A percentile compares a stretch with the other conserved stretches of the same genome.
Conservation (phyloP, 2,329 filamentous ascomycete species). For the Paraphaeosphaeria sporulosa region DNA sequence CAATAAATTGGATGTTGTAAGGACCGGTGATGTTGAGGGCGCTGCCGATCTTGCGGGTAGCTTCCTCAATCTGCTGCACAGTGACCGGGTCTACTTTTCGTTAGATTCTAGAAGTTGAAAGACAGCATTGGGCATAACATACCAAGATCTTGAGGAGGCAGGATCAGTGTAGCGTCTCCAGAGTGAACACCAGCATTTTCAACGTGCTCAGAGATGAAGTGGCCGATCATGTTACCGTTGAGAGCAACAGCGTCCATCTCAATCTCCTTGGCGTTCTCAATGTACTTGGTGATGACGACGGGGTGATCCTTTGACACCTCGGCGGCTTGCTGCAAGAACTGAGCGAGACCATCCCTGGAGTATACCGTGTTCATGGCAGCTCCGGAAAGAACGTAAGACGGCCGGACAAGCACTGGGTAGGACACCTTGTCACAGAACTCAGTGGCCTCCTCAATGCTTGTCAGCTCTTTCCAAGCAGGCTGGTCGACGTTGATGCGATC, state of each 20-base stretch:
- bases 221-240: slow-evolving; percentile 87
- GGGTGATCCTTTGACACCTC: slow-evolving; percentile 95
- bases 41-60: slow-evolving; percentile 91
- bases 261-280: slow-evolving; percentile 98
- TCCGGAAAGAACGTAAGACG: slow-evolving; percentile 95
- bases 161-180: slow-evolving; percentile 92
- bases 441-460: slow-evolving; percentile 89
- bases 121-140: neutral
- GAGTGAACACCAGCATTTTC: slow-evolving; percentile 99
- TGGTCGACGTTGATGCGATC: slow-evolving; percentile 95
- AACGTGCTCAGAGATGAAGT: slow-evolving; percentile 98
- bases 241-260: slow-evolving; percentile 98
- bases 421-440: slow-evolving; percentile 86
- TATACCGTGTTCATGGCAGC: slow-evolving; percentile 99
- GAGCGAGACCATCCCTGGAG: slow-evolving; percentile 89
- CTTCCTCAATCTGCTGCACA: slow-evolving; percentile 89
- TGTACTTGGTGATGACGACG: slow-evolving; percentile 99
- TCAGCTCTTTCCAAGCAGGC: slow-evolving; percentile 97
- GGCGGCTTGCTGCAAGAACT: slow-evolving; percentile 86
- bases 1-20: slow-evolving; percentile 99
- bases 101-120: neutral
- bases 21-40: slow-evolving; percentile 96
- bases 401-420: slow-evolving; percentile 93
- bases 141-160: slow-evolving; percentile 86
- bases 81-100: slow-evolving; percentile 72